Base-by-base conservation (phyloP, 495 filamentous ascomycete species). In the Aspergillus funiculosus region DNA sequence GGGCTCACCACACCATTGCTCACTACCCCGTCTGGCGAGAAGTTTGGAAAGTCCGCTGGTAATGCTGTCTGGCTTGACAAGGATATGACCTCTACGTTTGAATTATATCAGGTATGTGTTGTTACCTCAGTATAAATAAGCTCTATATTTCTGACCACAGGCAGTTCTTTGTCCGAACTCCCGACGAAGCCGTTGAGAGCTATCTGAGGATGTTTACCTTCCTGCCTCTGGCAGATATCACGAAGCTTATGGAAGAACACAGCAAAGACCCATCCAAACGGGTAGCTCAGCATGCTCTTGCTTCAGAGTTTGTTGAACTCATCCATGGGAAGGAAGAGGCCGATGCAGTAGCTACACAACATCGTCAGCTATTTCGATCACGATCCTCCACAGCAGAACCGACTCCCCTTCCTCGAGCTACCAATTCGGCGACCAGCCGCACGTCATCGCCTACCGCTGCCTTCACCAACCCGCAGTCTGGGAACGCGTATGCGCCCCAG, bases 191-290 rank as follows among this genome's bases (percentile, higher is more conserved):
- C 22, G 78, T 95, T 0, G 83, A 83, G 62, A 75, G 73, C 4
- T 85, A 94, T 41, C 74, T 99, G 17, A 89, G 87, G 57, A 78
- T 94, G 24, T 91, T 99, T 58, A 97, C 94, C 0, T 95, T 99
- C 59, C 59, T 95, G 20, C 85, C 89, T 1, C 43, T 84, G 2
- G 57, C 72, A 2, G 59, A 78, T 17, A 89, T 97, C 29, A 61
- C 74, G 1, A 47, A 60, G 5, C 59, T 84, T 17, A 85, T 95
- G 75, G 62, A 68, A 17, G 58, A 83, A 46, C 89, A 96, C 46
- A 67, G 61, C 13, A 10, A 68, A 10, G 75, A 86, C 29, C 84
- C 87, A 0, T 76, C 78, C 0, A 78, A 81, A 58, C 78, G 92
- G 2, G 63, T 77, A 39, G 89, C 90, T 9, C 91, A 97, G 50